Base-by-base conservation (phyloP, 2,329 filamentous ascomycete species). In the Aureobasidium mangrovei region DNA sequence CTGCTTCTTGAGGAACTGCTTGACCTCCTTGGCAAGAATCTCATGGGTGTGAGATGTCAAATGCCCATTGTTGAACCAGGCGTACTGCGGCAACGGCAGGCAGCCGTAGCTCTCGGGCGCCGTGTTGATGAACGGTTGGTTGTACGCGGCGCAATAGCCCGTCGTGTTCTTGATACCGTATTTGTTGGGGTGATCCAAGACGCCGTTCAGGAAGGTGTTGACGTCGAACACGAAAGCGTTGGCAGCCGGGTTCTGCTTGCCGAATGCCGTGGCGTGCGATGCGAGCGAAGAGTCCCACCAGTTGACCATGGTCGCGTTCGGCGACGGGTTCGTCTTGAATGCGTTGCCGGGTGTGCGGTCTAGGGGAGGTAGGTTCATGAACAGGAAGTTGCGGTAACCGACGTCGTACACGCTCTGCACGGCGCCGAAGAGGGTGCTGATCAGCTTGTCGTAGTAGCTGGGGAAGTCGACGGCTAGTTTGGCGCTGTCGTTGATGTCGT, bases 401-500 rank as follows among this genome's bases (percentile, higher is more conserved):
- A 72, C 65, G 0, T 62, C 48, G 51, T 72, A 72, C 4, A 79
- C 62, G 0, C 64, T 66, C 27, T 69, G 63, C 7, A 77, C 66
- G 12, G 70, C 68, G 7, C 10, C 39, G 54, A 78, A 74, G 1
- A 76, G 65, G 0, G 70, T 66, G 3, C 49, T 49, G 35, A 74
- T 69, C 4, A 78, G 63, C 8, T 64, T 61, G 3, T 70, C 63
- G 60, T 78, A 79, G 58, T 77, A 72, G 32, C 66, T 68, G 7
- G 49, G 31, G 45, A 71, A 72, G 39, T 72, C 70, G 0, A 48
- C 45, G 6, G 33, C 7, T 12, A 39, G 39, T 9, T 48, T 48
- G 10, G 65, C 68, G 5, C 72, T 72, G 60, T 81, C 77, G 58
- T 69, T 71, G 57, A 81, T 77, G 55, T 81, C 78, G 61, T 81